Evolutionary conservation across 495 filamentous ascomycete genomes (phyloP), one percentile per base, ranked within the genome.

Genomic region (Aspergillus coremiiformis): DNA sequence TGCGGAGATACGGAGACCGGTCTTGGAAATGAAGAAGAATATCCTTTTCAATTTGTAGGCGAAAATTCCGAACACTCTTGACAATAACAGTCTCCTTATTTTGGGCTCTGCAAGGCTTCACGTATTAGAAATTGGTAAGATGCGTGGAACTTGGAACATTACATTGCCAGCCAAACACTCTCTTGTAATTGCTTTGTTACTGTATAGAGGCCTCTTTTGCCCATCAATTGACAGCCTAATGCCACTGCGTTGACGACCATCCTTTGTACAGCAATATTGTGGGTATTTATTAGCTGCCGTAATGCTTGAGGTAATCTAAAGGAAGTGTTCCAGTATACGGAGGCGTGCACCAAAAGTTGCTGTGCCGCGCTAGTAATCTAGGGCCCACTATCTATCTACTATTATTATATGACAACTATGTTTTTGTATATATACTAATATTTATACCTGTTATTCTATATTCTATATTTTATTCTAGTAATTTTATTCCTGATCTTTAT

Each of bases 41-140:
- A 44, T 70, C 58, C 35, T 61, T 62, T 55, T 74, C 71, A 55
- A 73, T 74, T 51, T 65, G 52, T 8, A 74, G 47, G 23, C 65
- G 64, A 61, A 50, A 55, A 49, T 72, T 63, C 10, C 60, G 51
- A 33, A 67, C 61, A 42, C 62, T 67, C 56, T 74, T 75, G 49
- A 70, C 59, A 32, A 72, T 63, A 41, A 67, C 66, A 46, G 53
- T 65, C 48, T 71, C 55, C 47, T 58, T 52, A 32, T 54, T 51
- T 47, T 51, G 52, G 39, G 62, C 62, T 50, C 61, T 71, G 14
- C 32, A 35, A 54, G 39, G 20, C 29, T 48, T 35, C 29, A 33
- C n/a, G 21, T 4, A n/a, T 37, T 20, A 48, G 17, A 22, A 53
- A 37, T n/a, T 29, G 20, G 43, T 23, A 24, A 44, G 41, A 44